Base-by-base conservation (phyloP, 306 rosid species). In the Corylus avellana region DNA sequence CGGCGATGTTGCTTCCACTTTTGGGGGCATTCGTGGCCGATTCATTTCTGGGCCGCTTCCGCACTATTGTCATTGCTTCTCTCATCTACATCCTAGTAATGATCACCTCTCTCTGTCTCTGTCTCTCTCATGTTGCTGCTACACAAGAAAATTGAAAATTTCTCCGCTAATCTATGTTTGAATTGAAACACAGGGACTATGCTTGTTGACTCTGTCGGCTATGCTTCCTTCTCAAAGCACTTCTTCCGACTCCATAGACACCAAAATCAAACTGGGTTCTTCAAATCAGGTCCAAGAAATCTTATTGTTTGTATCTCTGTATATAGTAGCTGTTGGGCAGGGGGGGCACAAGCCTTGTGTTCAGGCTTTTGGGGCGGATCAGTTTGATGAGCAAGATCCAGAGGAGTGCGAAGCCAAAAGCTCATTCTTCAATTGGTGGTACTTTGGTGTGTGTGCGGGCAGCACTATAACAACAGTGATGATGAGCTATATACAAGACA, bases 361-460 rank as follows among this genome's bases (percentile, higher is more conserved):
- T 57, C 86, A 83, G 78, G 89, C 89, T 35, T 88, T 88, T 1
- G 91, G 87, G 32, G 91, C 89, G 0, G 89, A 83, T 73, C 91
- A 88, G 81, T 88, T 85, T 20, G 89, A 88, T 57, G 80, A 70
- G 4, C 29, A 83, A 7, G 81, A 88, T 46, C 87, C 84, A 29
- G 42, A 76, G 75, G 91, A 88, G 64, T 46, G 82, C 80, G 83
- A 85, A 56, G 85, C 89, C 5, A 80, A 82, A 83, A 76, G 89
- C 87, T 85, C 91, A 35, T 88, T 88, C 74, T 88, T 88, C 74
- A 88, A 85, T 50, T 88, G 91, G 92, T 88, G 92, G 92, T 86
- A 75, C 72, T 80, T 86, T 20, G 58, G 82, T 44, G 10, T 84
- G 4, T 66, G 75, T 72, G 72, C 46, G 8, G 87, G 85, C 37